These are phyloP conservation scores for Aspergillus unguis DNA, from an alignment of 2,329 filamentous ascomycete species.

Conservation along the genomic window DNA sequence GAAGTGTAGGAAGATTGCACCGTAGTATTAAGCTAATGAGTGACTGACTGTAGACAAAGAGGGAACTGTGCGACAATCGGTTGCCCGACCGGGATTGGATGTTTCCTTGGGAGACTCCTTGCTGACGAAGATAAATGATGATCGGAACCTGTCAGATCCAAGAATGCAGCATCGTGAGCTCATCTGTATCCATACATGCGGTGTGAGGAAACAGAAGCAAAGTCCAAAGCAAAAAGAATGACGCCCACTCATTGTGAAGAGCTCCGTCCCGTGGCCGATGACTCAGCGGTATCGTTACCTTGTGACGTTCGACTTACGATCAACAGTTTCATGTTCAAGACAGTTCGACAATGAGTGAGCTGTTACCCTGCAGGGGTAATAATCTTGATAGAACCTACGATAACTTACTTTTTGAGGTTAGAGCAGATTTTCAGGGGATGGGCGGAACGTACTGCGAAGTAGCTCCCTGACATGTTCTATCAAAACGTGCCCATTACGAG, in stretches of 20 bases:
- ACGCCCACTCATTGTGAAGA: slow-evolving; percentile 20
- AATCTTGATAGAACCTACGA: too few relatives aligned
- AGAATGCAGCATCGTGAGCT: slow-evolving; percentile 18
- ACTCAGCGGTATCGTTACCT: slow-evolving; percentile 10
- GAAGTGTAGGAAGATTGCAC: neutral
- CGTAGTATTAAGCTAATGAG: neutral
- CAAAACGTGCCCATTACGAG: too few relatives aligned
- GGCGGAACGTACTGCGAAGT: too few relatives aligned
- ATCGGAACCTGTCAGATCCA: slow-evolving; percentile 16
- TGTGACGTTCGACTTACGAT: neutral
- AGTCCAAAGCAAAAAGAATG: slow-evolving; percentile 5
- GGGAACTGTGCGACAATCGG: slow-evolving; percentile 3
- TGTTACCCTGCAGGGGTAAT: too few relatives aligned
- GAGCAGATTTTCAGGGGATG: too few relatives aligned
- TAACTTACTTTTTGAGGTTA: too few relatives aligned
- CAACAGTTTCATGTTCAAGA: neutral
- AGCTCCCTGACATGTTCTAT: too few relatives aligned
- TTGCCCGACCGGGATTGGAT: neutral
- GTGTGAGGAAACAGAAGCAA: slow-evolving; percentile 1
- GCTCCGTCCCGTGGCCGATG: slow-evolving; percentile 14
- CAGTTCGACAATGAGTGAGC: neutral
- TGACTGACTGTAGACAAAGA: slow-evolving; percentile 3
- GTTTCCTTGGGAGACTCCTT: slow-evolving; percentile 6
- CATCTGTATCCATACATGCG: neutral
- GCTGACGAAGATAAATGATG: slow-evolving; percentile 1